phyloP scores from a whole-genome alignment of 108 stramenopile species.

The Nitzschia sp. region DNA sequence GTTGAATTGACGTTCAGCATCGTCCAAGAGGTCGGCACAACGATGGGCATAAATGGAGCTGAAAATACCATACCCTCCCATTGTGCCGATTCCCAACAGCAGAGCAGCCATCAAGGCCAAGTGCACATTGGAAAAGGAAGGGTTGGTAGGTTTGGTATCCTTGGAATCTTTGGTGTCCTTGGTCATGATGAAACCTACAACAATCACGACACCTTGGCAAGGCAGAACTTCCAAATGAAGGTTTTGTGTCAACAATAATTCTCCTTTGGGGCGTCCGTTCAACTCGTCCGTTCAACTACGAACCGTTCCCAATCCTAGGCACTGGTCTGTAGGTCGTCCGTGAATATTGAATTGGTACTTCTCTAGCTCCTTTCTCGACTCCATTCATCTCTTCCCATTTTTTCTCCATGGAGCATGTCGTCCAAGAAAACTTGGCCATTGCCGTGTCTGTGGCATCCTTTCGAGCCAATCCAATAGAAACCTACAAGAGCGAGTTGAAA shows the following conservation, averaged over 20 bases:
- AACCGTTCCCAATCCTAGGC: too few species aligned
- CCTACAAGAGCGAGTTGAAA: slow-evolving; percentile 4
- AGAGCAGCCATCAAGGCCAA: not conserved
- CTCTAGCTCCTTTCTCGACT: too few species aligned
- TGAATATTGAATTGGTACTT: too few species aligned
- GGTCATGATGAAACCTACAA: not conserved
- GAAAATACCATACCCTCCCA: slow-evolving; percentile 16
- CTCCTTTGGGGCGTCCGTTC: too few species aligned
- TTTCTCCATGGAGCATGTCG: too few species aligned
- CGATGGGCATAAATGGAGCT: slow-evolving; percentile 16
- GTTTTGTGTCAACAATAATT: too few species aligned
- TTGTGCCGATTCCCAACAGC: slow-evolving; percentile 18
- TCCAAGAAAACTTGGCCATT: too few species aligned
- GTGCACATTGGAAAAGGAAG: not conserved
- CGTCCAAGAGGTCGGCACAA: slow-evolving; percentile 28
- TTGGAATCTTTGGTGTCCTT: not conserved
- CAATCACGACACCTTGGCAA: not conserved
- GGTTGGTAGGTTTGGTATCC: not conserved
- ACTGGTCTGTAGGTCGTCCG: too few species aligned
- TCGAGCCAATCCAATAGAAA: slow-evolving; percentile 12
- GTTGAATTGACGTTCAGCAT: slow-evolving; percentile 15
- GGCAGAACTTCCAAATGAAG: not conserved
- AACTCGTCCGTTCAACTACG: too few species aligned
- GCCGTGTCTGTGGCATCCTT: slow-evolving; percentile 10
- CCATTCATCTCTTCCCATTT: too few species aligned